phyloP scores from a whole-genome alignment of 2,329 filamentous ascomycete genomes.

The Sporothrix inflata region DNA sequence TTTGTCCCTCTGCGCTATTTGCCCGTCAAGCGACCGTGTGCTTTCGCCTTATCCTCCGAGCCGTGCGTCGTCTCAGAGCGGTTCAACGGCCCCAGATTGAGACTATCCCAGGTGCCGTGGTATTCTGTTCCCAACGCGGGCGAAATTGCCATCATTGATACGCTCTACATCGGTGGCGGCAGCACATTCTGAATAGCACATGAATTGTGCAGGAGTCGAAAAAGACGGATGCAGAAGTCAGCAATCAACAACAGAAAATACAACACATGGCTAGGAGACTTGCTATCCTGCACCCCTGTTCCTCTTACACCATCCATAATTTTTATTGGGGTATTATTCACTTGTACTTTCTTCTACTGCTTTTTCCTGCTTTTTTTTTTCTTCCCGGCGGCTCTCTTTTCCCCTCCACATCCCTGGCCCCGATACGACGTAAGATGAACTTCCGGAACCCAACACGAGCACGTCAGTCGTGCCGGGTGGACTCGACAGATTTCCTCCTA shows the following conservation, averaged over 20 bases:
- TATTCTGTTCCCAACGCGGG: not conserved
- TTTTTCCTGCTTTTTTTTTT: not conserved
- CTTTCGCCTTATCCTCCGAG: constrained; percentile 17
- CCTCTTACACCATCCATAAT: not conserved
- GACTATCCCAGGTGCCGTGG: constrained; percentile 15
- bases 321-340: not conserved
- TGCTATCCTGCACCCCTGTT: not conserved
- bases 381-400: not conserved
- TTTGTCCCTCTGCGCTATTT: not conserved
- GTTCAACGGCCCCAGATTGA: constrained; percentile 10
- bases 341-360: not conserved
- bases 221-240: not conserved
- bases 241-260: not conserved
- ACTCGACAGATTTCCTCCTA: constrained; percentile 1
- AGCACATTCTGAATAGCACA: not conserved
- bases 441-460: constrained; percentile 12
- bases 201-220: not conserved
- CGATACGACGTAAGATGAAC: constrained; percentile 16
- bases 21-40: not conserved
- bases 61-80: constrained; percentile 3
- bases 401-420: not conserved
- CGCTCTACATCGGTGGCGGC: not conserved
- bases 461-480: not conserved
- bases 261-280: not conserved
- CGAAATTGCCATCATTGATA: not conserved